Evolutionary conservation across 176 grass and related monocot species (phyloP), one percentile per base, ranked within the genome.

Genomic region (Zea luxurians): DNA sequence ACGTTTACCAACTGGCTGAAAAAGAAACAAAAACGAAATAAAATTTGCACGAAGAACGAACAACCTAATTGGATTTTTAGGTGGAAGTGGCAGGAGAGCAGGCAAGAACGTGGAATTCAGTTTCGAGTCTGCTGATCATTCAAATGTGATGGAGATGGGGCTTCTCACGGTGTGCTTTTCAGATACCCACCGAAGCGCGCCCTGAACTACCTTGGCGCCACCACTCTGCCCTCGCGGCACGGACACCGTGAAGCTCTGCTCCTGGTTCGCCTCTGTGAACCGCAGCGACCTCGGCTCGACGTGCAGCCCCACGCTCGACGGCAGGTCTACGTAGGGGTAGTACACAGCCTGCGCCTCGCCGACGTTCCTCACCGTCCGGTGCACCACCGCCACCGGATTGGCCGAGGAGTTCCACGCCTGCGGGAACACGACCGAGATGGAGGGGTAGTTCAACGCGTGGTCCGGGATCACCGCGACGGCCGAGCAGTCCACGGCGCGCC

Each of bases 391-490:
- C 37, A 5, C 37, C n/a, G 55, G 55, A 21, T 3, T 20, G 37
- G 37, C 13, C 13, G 12, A 13, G 10, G 58, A 61, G 58, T 10
- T 16, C 61, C 0, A 21, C 0, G 17, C 21, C 55, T 4, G 1
- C 13, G 62, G 38, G 38, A 34, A 73, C 18, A 20, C 27, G 21
- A 66, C 58, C 21, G 60, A 72, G 37, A 83, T 62, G 36, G 80
- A 83, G 13, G 58, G 80, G 57, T 83, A 75, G 70, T 83, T 83
- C 11, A 83, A 57, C 58, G 45, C 49, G 47, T 17, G 27, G 37
- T 70, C 58, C 18, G 70, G 38, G 61, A 71, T 34, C 11, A 50
- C 68, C 41, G 0, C 37, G 20, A 83, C 57, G n/a, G 8, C 36
- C 4, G 69, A 83, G 68, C 80, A 83, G 49, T 72, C 54, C 3